Percentiles rank a stretch among this genome's conserved stretches.
Evolutionary conservation across 164 flowering plant genomes (phyloP).

Genomic region (Aristolochia californica): DNA sequence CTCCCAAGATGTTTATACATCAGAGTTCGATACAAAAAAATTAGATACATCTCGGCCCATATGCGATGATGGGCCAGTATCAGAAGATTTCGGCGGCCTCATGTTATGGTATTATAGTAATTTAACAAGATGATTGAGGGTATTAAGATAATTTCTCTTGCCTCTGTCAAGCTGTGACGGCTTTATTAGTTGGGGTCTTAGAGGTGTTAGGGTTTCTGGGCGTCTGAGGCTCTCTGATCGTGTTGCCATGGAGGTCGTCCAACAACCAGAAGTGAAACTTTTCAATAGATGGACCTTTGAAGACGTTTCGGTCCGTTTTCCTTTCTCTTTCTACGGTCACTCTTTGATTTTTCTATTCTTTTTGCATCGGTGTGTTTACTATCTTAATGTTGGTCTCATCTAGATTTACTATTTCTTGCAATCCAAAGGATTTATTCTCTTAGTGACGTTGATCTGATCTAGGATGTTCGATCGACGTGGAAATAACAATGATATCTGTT

Average conservation of each 20-base stretch:
- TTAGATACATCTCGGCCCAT: too few relatives aligned
- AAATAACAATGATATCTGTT: too few relatives aligned
- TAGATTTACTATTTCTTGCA: background rate
- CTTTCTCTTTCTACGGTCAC: background rate
- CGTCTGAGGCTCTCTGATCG: background rate
- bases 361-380: background rate
- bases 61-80: too few relatives aligned
- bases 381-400: background rate
- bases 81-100: too few relatives aligned
- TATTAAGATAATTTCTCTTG: too few relatives aligned
- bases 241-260: background rate
- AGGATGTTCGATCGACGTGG: too few relatives aligned
- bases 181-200: background rate
- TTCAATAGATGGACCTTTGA: conserved; percentile 21
- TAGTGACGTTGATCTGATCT: background rate
- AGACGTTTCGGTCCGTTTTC: conserved; percentile 9
- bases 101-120: too few relatives aligned
- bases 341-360: background rate
- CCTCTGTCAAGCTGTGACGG: too few relatives aligned
- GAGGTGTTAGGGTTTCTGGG: background rate
- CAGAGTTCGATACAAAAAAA: too few relatives aligned
- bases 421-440: background rate
- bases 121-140: too few relatives aligned
- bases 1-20: too few relatives aligned
- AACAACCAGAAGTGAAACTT: conserved; percentile 7